These are phyloP conservation scores for Schizothecium vesticola DNA, from an alignment of 495 filamentous ascomycete genomes.

Conservation along the genomic window DNA sequence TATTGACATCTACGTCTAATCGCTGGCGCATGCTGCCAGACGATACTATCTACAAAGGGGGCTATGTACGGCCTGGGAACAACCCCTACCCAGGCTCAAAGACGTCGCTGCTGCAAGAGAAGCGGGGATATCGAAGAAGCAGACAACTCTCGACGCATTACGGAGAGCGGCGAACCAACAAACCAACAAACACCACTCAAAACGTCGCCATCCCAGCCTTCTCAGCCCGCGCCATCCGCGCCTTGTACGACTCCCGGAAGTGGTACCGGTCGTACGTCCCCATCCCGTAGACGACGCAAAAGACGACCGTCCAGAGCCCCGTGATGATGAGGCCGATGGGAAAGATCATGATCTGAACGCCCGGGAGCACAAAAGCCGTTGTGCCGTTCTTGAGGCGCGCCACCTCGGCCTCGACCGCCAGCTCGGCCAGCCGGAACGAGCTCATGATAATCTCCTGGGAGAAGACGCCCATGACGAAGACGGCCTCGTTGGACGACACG, in stretches of 20 bases:
- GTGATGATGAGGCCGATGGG: conserved; percentile 64
- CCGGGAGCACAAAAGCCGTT: conserved; percentile 59
- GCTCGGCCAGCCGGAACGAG: conserved; percentile 35
- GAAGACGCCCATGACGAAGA: conserved; percentile 66
- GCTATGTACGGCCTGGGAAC: not conserved
- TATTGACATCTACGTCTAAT: conserved; percentile 13
- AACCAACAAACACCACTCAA: conserved; percentile 12
- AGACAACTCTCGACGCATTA: conserved; percentile 1
- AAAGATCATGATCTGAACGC: conserved; percentile 60
- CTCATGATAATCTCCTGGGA: conserved; percentile 43
- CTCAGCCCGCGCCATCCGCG: conserved; percentile 41
- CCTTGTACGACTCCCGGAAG: conserved; percentile 57
- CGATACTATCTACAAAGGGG: conserved; percentile 7
- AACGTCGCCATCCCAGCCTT: conserved; percentile 34
- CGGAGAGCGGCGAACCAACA: not conserved
- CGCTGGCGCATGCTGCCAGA: conserved; percentile 1
- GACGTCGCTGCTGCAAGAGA: conserved; percentile 1
- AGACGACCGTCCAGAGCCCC: conserved; percentile 53
- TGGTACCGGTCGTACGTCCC: conserved; percentile 60
- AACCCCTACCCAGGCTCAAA: not conserved
- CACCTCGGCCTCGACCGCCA: conserved; percentile 34
- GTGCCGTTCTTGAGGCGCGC: conserved; percentile 33
- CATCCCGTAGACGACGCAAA: conserved; percentile 50
- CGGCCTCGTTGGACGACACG: conserved; percentile 59
- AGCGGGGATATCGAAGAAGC: not conserved